phyloP scores from a whole-genome alignment of 2,329 filamentous ascomycete genomes.

The Bipolaris oryzae region DNA sequence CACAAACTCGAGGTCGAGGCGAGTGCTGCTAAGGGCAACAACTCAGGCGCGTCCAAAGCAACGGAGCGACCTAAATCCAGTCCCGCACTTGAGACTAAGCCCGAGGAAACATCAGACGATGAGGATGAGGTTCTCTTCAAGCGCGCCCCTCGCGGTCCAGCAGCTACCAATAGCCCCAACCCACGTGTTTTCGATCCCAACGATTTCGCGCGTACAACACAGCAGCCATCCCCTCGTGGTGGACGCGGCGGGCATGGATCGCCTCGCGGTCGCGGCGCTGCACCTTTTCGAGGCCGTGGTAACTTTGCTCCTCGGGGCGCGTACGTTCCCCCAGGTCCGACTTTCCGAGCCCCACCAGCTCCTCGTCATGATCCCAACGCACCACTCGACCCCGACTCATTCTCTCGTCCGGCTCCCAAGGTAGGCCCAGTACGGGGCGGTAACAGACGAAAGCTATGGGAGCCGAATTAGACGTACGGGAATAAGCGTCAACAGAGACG shows the following conservation, averaged over 20 bases:
- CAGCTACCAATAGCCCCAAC: constrained; percentile 29
- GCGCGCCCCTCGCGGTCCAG: constrained; percentile 45
- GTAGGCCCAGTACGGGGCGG: constrained; percentile 41
- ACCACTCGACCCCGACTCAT: constrained; percentile 51
- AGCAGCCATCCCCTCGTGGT: constrained; percentile 41
- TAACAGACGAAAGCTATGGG: constrained; percentile 48
- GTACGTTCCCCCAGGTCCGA: constrained; percentile 39
- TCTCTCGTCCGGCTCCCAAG: constrained; percentile 43
- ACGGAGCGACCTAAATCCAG: constrained; percentile 39
- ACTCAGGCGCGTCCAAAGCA: constrained; percentile 20
- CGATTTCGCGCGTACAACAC: constrained; percentile 52
- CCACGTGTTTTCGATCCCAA: constrained; percentile 56
- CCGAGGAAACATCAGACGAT: constrained; percentile 39
- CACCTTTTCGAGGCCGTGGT: constrained; percentile 36
- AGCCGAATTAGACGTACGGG: constrained; percentile 42
- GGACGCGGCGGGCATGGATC: constrained; percentile 35
- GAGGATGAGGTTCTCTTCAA: constrained; percentile 50
- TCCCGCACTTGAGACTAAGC: constrained; percentile 25
- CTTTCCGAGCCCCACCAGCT: constrained; percentile 33
- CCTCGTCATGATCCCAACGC: constrained; percentile 44
- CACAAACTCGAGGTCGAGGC: constrained; percentile 47
- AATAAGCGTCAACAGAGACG: constrained; percentile 16
- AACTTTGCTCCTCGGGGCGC: constrained; percentile 38
- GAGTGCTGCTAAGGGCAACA: constrained; percentile 21
- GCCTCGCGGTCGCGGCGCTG: constrained; percentile 32